A percentile compares a stretch with the other conserved stretches of the same genome.
Conservation (phyloP, 768 basidiomycete species). For the Clitopilus hobsonii region DNA sequence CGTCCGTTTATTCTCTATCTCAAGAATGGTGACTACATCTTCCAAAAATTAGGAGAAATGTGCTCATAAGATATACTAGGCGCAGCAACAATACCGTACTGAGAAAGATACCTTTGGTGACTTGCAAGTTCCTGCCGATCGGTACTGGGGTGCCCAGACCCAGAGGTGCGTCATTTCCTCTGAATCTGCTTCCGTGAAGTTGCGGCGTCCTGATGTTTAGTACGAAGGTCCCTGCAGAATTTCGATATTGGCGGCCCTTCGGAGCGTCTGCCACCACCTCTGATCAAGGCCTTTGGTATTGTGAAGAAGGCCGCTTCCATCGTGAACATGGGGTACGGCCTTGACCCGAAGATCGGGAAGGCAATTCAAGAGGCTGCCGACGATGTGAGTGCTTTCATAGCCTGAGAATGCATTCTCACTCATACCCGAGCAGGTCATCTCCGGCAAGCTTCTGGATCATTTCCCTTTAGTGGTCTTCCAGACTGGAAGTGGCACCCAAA, state of each 20-base stretch:
- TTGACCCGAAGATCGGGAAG: slow-evolving; percentile 81
- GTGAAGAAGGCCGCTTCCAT: slow-evolving; percentile 95
- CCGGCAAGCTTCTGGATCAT: slow-evolving; percentile 89
- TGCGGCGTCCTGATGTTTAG: neutral
- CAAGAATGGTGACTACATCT: slow-evolving; percentile 23
- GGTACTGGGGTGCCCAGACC: slow-evolving; percentile 98
- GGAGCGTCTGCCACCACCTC: slow-evolving; percentile 89
- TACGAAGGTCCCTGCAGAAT: slow-evolving; percentile 76
- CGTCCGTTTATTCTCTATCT: slow-evolving; percentile 28
- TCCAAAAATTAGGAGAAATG: neutral
- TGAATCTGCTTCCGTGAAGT: neutral
- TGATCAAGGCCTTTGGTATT: slow-evolving; percentile 97
- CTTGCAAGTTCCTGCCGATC: slow-evolving; percentile 67
- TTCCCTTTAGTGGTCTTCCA: slow-evolving; percentile 99
- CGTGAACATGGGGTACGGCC: slow-evolving; percentile 86
- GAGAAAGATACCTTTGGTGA: slow-evolving; percentile 97
- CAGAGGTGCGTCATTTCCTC: slow-evolving; percentile 56
- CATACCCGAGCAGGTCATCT: slow-evolving; percentile 92
- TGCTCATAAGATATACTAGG: slow-evolving; percentile 17
- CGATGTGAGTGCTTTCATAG: slow-evolving; percentile 52
- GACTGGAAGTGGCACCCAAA: slow-evolving; percentile 97
- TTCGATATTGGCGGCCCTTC: slow-evolving; percentile 97
- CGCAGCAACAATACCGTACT: slow-evolving; percentile 55
- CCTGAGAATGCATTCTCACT: slow-evolving; percentile 3
- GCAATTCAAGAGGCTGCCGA: slow-evolving; percentile 93